These are phyloP conservation scores for Globisporangium echinulatum DNA, from an alignment of 352 stramenopile genomes.

Conservation along the genomic window DNA sequence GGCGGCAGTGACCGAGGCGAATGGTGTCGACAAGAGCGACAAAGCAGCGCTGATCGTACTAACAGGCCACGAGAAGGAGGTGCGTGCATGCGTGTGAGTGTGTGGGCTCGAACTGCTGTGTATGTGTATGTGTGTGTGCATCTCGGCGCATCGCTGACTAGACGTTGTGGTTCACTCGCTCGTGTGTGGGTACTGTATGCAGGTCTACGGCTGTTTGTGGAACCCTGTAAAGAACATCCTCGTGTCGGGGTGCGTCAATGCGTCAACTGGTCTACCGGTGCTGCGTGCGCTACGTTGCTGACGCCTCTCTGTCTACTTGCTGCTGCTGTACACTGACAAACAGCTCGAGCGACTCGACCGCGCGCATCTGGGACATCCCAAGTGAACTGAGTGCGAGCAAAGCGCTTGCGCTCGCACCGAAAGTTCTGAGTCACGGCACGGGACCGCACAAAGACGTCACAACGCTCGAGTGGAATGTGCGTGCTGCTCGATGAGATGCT, in stretches of 20 bases:
- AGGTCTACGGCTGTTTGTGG: conserved; percentile 97
- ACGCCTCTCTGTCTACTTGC: background rate
- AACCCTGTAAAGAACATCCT: conserved; percentile 94
- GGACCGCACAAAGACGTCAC: conserved; percentile 96
- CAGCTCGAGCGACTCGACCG: conserved; percentile 91
- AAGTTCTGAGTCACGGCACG: conserved; percentile 73
- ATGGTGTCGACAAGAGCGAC: conserved; percentile 59
- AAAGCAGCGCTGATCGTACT: conserved; percentile 61
- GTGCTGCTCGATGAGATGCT: conserved; percentile 12
- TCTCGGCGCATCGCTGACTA: too few species aligned
- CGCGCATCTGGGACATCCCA: conserved; percentile 92
- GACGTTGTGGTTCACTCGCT: too few species aligned
- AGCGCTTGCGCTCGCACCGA: conserved; percentile 27
- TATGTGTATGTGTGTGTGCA: too few species aligned
- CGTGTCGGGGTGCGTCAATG: conserved; percentile 74
- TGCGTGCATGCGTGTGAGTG: conserved; percentile 2
- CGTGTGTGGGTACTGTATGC: background rate
- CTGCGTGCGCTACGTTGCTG: background rate
- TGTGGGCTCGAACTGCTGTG: too few species aligned
- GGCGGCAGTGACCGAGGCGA: conserved; percentile 33
- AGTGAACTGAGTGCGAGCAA: conserved; percentile 39
- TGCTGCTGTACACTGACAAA: background rate
- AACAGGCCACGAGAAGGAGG: conserved; percentile 81
- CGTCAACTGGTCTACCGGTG: background rate
- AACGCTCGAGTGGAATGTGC: conserved; percentile 95